A percentile compares a stretch with the other conserved stretches of the same genome.
Evolutionary conservation across 2,329 filamentous ascomycete genomes (phyloP).

Genomic region (Neofusicoccum sp.): DNA sequence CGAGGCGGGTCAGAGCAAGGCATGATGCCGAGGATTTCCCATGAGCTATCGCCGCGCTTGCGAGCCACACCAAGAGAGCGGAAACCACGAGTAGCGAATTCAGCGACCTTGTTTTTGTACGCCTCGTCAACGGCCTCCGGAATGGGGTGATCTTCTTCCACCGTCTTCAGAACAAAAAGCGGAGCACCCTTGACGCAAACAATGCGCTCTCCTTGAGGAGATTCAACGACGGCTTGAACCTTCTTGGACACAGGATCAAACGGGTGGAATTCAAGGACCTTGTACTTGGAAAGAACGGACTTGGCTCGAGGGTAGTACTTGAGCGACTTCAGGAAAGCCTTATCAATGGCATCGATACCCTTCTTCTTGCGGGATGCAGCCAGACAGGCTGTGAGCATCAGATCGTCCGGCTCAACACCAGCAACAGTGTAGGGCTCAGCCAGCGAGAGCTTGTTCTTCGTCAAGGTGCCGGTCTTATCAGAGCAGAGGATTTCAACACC

Average conservation of each 20-base stretch:
- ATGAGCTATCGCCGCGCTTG: conserved; percentile 75
- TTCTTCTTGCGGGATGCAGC: conserved; percentile 93
- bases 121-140: conserved; percentile 73
- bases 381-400: conserved; percentile 89
- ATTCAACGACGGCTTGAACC: conserved; percentile 79
- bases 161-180: conserved; percentile 81
- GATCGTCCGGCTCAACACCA: conserved; percentile 80
- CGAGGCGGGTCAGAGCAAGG: conserved; percentile 89
- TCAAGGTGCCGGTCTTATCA: conserved; percentile 90
- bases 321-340: conserved; percentile 86
- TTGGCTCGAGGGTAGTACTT: conserved; percentile 81
- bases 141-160: conserved; percentile 80
- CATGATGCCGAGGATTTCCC: conserved; percentile 95
- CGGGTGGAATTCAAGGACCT: conserved; percentile 78
- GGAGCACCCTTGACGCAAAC: conserved; percentile 90
- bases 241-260: conserved; percentile 95
- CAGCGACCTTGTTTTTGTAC: conserved; percentile 90
- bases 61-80: conserved; percentile 90
- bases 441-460: conserved; percentile 90
- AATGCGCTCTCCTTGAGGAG: conserved; percentile 78
- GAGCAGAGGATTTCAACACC: conserved; percentile 93
- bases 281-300: conserved; percentile 76
- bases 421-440: conserved; percentile 79
- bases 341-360: conserved; percentile 92
- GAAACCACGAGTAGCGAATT: conserved; percentile 91